Percentiles rank a stretch among this genome's conserved stretches.
These are phyloP conservation scores for Corinectria fuckeliana DNA, from an alignment of 2,329 filamentous ascomycete genomes.

Conservation along the genomic window DNA sequence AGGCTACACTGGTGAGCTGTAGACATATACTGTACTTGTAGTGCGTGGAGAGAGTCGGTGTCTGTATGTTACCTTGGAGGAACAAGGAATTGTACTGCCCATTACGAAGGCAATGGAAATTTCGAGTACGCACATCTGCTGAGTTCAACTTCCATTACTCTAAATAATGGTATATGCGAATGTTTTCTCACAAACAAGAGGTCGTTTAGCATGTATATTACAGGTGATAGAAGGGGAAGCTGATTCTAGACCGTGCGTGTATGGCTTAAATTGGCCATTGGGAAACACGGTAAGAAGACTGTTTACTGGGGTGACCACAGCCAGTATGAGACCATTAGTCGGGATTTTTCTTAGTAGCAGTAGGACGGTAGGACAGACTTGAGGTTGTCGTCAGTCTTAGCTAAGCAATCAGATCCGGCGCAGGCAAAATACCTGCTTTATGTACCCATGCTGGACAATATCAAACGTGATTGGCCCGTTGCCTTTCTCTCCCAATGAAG, in stretches of 20 bases:
- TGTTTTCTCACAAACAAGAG: too few species aligned
- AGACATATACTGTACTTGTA: constrained; percentile 19
- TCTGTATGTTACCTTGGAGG: background rate
- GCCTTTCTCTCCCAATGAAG: constrained; percentile 35
- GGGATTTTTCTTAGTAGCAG: too few species aligned
- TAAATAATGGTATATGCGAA: background rate
- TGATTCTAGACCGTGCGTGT: too few species aligned
- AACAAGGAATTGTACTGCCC: background rate
- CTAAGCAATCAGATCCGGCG: constrained; percentile 22
- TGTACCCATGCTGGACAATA: background rate
- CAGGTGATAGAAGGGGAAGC: too few species aligned
- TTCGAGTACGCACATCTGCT: background rate
- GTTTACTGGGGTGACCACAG: too few species aligned
- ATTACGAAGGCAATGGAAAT: background rate
- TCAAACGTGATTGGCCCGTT: constrained; percentile 27
- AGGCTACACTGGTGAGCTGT: constrained; percentile 2
- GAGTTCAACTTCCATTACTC: background rate
- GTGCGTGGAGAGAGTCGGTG: background rate
- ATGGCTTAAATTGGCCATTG: too few species aligned
- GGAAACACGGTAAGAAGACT: too few species aligned
- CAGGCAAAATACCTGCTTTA: constrained; percentile 12
- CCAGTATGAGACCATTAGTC: background rate
- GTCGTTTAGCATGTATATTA: too few species aligned
- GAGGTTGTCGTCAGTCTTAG: constrained; percentile 23
- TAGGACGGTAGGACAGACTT: too few species aligned